phyloP scores from a whole-genome alignment of 805 yeast species.

The Schizosaccharomyces lindneri region DNA sequence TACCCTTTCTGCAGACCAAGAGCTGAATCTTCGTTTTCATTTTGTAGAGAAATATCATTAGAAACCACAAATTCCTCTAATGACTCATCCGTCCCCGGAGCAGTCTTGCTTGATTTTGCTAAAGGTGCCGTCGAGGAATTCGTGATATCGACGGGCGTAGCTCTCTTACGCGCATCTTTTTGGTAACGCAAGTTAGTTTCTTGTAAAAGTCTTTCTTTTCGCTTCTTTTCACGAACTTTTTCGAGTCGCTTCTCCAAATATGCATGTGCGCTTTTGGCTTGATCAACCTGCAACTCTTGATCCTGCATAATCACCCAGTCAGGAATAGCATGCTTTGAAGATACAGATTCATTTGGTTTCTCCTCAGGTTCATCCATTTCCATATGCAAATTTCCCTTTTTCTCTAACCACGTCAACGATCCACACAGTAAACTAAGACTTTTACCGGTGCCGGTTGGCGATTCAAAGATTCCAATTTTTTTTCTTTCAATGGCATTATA shows the following conservation, averaged over 20 bases:
- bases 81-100: neutral
- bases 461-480: slow-evolving; percentile 63
- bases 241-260: neutral
- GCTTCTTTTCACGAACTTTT: slow-evolving; percentile 5
- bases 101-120: no score
- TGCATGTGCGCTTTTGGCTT: slow-evolving; percentile 2
- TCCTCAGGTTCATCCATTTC: slow-evolving; percentile 2
- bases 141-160: no score
- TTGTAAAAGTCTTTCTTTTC: neutral
- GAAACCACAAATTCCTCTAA: neutral
- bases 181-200: no score
- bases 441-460: slow-evolving; percentile 54
- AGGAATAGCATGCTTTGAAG: slow-evolving; percentile 26
- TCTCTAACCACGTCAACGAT: slow-evolving; percentile 48
- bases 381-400: neutral
- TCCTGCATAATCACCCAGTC: slow-evolving; percentile 23
- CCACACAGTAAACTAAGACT: slow-evolving; percentile 56
- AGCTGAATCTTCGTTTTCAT: neutral
- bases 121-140: no score
- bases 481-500: slow-evolving; percentile 30
- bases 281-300: slow-evolving; percentile 1
- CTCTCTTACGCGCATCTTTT: no score
- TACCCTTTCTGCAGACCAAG: neutral
- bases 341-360: no score
- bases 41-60: neutral